These are phyloP conservation scores for Phytophthora podocarpi DNA, from an alignment of 352 stramenopile species.

Conservation along the genomic window DNA sequence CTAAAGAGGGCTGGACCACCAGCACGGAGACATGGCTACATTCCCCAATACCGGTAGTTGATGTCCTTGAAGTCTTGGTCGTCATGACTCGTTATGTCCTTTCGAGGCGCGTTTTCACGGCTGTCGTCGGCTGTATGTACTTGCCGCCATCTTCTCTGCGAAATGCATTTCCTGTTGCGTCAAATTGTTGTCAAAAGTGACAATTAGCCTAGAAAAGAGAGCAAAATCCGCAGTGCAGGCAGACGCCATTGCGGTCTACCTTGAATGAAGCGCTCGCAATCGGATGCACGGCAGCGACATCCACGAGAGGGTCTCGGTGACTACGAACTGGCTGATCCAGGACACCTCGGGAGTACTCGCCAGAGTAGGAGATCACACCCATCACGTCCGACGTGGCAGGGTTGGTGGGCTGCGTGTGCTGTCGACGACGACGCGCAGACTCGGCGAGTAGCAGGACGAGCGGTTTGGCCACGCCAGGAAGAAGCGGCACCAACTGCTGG, in stretches of 20 bases:
- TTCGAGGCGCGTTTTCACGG: conserved; percentile 20
- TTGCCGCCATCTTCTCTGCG: conserved; percentile 64
- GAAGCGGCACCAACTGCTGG: conserved; percentile 72
- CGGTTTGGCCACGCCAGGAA: conserved; percentile 67
- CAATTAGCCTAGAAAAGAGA: neutral
- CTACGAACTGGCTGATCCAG: conserved; percentile 60
- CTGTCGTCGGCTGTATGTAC: conserved; percentile 44
- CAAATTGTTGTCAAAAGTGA: too few species aligned
- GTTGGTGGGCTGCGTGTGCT: conserved; percentile 39
- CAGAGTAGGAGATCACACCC: conserved; percentile 66
- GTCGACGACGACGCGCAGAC: conserved; percentile 44
- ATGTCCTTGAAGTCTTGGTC: neutral
- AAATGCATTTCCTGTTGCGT: conserved; percentile 68
- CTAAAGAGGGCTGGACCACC: conserved; percentile 18
- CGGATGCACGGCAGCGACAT: conserved; percentile 60
- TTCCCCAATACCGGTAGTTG: conserved; percentile 4
- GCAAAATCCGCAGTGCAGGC: neutral
- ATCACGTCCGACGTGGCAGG: conserved; percentile 48
- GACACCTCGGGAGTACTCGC: conserved; percentile 45
- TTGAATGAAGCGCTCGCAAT: conserved; percentile 52
- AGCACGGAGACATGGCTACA: conserved; percentile 23
- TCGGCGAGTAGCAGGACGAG: conserved; percentile 61
- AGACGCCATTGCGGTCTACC: conserved; percentile 22
- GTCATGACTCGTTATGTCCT: too few species aligned
- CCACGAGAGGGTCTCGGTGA: conserved; percentile 35